Evolutionary conservation across 805 yeast genomes (phyloP).

Genomic region (Metschnikowia proteae): DNA sequence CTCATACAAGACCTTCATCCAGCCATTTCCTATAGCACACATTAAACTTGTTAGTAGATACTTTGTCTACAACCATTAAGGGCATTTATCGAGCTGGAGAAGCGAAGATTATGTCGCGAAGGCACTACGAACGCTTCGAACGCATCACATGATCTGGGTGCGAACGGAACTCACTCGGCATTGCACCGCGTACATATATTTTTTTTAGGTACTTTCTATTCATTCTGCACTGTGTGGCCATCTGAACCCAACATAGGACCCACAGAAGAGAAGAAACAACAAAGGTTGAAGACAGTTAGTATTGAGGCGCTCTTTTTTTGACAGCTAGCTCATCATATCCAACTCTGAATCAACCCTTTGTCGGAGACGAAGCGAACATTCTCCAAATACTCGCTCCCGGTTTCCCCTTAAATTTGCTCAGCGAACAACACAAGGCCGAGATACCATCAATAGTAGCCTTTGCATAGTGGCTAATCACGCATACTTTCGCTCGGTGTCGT

Average conservation of each 20-base stretch:
- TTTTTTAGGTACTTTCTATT: background rate
- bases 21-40: background rate
- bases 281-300: too few species aligned
- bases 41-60: background rate
- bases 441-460: background rate
- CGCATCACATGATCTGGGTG: constrained; percentile 7
- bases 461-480: background rate
- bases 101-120: background rate
- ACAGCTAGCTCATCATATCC: background rate
- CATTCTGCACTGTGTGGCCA: background rate
- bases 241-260: background rate
- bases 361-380: background rate
- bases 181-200: constrained; percentile 1
- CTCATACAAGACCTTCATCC: background rate
- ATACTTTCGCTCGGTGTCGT: background rate
- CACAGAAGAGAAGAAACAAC: background rate
- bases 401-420: background rate
- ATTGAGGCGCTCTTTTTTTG: background rate
- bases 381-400: background rate
- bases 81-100: background rate
- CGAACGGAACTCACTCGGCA: constrained; percentile 2
- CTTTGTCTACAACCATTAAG: background rate
- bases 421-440: background rate
- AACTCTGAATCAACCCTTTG: background rate
- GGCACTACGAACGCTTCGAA: background rate